These are phyloP conservation scores for Didymella arachidicola DNA, from an alignment of 2,329 filamentous ascomycete genomes.

Conservation along the genomic window DNA sequence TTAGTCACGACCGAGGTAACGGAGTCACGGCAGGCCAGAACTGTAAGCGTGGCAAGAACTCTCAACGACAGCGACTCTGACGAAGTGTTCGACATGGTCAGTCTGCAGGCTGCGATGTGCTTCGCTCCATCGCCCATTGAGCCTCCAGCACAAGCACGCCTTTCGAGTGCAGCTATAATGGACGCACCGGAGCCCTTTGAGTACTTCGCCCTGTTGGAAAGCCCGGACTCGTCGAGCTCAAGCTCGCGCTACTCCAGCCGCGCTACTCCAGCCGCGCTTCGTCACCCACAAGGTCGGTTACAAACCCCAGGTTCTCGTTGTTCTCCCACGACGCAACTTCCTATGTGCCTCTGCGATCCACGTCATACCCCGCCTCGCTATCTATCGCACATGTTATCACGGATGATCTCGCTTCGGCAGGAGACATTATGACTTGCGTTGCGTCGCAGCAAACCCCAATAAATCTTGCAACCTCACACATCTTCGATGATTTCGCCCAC, in stretches of 20 bases:
- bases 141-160: constrained; percentile 9
- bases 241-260: constrained; percentile 15
- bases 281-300: constrained; percentile 4
- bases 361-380: background rate
- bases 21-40: background rate
- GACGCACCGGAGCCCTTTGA: constrained; percentile 1
- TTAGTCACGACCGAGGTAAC: background rate
- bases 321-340: background rate
- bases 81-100: constrained; percentile 9
- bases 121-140: constrained; percentile 10
- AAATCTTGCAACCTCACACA: background rate
- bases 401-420: background rate
- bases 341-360: background rate
- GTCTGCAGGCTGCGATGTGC: constrained; percentile 11
- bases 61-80: constrained; percentile 13
- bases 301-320: constrained; percentile 2
- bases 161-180: constrained; percentile 2
- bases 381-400: background rate
- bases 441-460: constrained; percentile 9
- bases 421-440: background rate
- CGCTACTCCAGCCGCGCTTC: constrained; percentile 10
- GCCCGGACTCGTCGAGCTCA: constrained; percentile 1
- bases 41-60: background rate
- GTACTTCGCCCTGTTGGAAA: constrained; percentile 3
- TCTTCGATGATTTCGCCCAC: constrained; percentile 11